phyloP scores from a whole-genome alignment of 2,329 filamentous ascomycete species.

The Xylaria sp. region DNA sequence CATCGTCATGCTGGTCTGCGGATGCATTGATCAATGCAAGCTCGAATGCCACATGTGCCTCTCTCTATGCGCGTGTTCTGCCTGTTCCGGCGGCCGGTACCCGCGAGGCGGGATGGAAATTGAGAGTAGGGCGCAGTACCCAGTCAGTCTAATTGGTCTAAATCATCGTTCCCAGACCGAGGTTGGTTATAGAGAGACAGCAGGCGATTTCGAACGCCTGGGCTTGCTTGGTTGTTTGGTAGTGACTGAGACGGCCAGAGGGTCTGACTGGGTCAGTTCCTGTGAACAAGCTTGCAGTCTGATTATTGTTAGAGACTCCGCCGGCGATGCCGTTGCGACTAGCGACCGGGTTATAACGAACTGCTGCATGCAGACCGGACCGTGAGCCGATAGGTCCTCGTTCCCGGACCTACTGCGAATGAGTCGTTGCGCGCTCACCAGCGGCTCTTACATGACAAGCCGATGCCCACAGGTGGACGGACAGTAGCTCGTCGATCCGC shows the following conservation, averaged over 20 bases:
- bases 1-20: background rate
- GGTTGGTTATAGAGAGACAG: too few relatives aligned
- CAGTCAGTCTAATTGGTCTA: too few relatives aligned
- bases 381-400: conserved; percentile 31
- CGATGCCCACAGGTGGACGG: background rate
- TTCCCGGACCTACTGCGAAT: background rate
- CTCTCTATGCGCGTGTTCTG: background rate
- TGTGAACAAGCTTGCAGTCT: too few relatives aligned
- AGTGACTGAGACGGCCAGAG: background rate
- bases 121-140: too few relatives aligned
- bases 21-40: background rate
- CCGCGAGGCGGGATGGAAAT: too few relatives aligned
- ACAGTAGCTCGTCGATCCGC: conserved; percentile 27
- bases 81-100: too few relatives aligned
- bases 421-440: conserved; percentile 20
- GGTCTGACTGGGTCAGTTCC: background rate
- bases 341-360: conserved; percentile 33
- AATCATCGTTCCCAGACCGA: too few relatives aligned
- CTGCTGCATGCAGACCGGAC: conserved; percentile 28
- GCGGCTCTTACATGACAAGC: conserved; percentile 23
- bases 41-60: conserved; percentile 24
- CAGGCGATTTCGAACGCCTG: too few relatives aligned
- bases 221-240: too few relatives aligned
- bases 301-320: conserved; percentile 47
- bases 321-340: conserved; percentile 45